Base-by-base conservation (phyloP, 164 flowering plant species). In the Kingdonia uniflora region DNA sequence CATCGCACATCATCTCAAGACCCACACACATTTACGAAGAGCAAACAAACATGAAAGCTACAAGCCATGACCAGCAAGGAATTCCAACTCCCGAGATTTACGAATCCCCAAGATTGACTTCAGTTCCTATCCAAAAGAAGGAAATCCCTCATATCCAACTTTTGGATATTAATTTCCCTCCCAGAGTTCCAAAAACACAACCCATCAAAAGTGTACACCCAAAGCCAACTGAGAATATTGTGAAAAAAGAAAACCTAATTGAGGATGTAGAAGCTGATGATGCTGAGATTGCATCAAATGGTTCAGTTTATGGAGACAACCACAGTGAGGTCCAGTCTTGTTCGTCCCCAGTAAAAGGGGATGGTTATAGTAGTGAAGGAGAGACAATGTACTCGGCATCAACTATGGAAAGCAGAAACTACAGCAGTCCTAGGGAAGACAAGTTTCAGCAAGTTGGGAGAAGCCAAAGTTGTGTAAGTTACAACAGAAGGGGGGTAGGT, bases 361-460 rank as follows among this genome's bases (percentile, higher is more conserved):
- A 51, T 57, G 66, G 59, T 42, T 76, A 81, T 53, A 73, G 84
- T 72, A 88, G 96, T 42, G 96, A 88, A 24, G 91, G 75, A 21
- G 95, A 88, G 66, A 92, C 94, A 6, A 84, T 88, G 96, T 92
- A 88, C 70, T 92, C 99, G 1, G 99, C 96, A 6, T 95, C 88
- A 66, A 88, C 99, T 11, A 95, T 94, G 58, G 96, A 92, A 73
- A 85, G 94, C 68, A 72, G 95, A 42, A 92, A 92, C 67, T 84
- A 80, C 52, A 63, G 85, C 4, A 80, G 81, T 57, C 96, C 96
- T 11, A 75, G 75, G 59, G 87, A 76, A 48, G 80, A 66, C 22
- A 76, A 65, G 69, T 76, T 74, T 62, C 84, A 81, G 55, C 81
- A 72, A 42, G 88, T 91, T 0, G 90, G 95, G 38, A 76, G 96